Evolutionary conservation across 352 stramenopile genomes (phyloP).

Genomic region (Phytophthora pinifolia): DNA sequence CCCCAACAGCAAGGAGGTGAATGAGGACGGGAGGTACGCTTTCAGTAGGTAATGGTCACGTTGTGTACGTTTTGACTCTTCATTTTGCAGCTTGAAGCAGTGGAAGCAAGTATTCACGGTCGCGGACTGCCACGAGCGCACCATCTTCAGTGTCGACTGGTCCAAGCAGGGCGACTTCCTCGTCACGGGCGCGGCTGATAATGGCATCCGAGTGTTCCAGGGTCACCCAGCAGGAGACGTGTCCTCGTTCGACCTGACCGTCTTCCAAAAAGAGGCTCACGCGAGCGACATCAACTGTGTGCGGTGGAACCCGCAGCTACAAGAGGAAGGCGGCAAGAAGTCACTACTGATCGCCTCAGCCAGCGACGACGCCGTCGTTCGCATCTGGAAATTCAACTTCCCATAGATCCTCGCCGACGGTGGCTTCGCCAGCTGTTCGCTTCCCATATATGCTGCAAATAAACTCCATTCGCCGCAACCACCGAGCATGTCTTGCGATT

Average conservation of each 20-base stretch:
- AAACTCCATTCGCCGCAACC: not conserved
- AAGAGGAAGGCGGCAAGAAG: constrained; percentile 27
- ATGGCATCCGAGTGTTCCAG: constrained; percentile 90
- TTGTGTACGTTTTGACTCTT: not conserved
- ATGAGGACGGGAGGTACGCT: constrained; percentile 48
- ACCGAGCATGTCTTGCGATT: too few species aligned
- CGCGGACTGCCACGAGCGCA: constrained; percentile 82
- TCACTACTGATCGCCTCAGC: constrained; percentile 66
- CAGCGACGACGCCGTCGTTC: constrained; percentile 59
- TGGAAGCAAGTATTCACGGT: constrained; percentile 89
- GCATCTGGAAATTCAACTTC: constrained; percentile 68
- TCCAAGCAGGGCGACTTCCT: constrained; percentile 83
- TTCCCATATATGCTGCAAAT: not conserved
- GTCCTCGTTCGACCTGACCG: constrained; percentile 63
- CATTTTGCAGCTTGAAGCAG: constrained; percentile 42
- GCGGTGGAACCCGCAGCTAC: constrained; percentile 59
- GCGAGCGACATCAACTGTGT: constrained; percentile 83
- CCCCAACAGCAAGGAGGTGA: constrained; percentile 49
- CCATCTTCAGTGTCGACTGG: constrained; percentile 95
- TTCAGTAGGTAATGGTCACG: not conserved
- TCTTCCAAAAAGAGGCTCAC: constrained; percentile 61
- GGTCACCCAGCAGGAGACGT: constrained; percentile 18
- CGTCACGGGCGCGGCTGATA: constrained; percentile 90
- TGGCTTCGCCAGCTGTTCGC: constrained; percentile 5
- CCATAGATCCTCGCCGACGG: constrained; percentile 15